Base-by-base conservation (phyloP, 352 stramenopile species). In the Phytophthora hybrid region DNA sequence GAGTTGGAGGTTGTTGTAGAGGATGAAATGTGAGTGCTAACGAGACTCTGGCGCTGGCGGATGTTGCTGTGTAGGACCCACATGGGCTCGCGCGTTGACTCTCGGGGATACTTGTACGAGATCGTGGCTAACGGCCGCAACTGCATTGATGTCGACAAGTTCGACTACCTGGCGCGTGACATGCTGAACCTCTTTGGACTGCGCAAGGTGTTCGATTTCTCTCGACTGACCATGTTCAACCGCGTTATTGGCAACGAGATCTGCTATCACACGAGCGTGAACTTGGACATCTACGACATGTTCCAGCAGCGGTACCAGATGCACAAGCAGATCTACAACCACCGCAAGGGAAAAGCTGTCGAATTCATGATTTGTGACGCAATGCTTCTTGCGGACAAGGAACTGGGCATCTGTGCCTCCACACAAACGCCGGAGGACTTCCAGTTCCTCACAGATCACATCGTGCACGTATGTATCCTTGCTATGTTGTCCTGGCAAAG, bases 131-230 rank as follows among this genome's bases (percentile, higher is more conserved):
- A 98, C 64, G 91, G 88, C 29, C 85, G 90, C 67, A 98, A 96
- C 79, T 92, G 90, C 73, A 94, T 98, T 57, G 93, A 98, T 71
- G 90, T 97, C 37, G 93, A 98, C 81, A 98, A 98, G 79, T 96
- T 97, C 54, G 93, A 98, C 77, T 98, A 98, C 75, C 73, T 97
- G 34, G 85, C 90, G 14, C 85, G 92, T 8, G 91, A 98, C 78
- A 94, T 93, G 79, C 77, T 93, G 44, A 93, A 95, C 73, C 78
- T 96, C 8, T 95, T 95, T 62, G 90, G 91, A 26, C 74, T 94
- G 65, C 81, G 83, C 52, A 94, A 92, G 49, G 82, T 81, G 46
- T 95, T 92, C 67, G 84, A 96, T 67, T 94, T 91, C 52, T 85
- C 81, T 31, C 78, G 90, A 0, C 80, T 97, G 4, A 89, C 89